Conservation (phyloP, 2,329 filamentous ascomycete genomes). For the Periconia sp. region DNA sequence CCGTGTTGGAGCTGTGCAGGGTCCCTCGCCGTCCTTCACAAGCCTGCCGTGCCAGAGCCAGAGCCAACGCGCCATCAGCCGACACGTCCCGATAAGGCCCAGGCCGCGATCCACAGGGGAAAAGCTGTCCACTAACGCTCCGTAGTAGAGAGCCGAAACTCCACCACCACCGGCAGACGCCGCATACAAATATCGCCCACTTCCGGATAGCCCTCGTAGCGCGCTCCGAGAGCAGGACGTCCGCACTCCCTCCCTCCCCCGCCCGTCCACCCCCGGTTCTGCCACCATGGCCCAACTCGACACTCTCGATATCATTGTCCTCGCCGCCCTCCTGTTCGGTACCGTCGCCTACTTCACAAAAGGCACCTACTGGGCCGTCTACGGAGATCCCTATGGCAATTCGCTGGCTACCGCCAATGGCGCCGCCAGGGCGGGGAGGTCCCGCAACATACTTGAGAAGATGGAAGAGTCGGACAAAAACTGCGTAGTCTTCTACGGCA, state of each 20-base stretch:
- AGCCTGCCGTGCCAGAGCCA: too few relatives aligned
- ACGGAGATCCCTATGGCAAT: conserved; percentile 85
- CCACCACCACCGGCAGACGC: conserved; percentile 17
- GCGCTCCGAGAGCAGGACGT: too few relatives aligned
- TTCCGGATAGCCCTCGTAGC: neutral
- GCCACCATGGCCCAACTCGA: conserved; percentile 92
- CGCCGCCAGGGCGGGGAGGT: conserved; percentile 78
- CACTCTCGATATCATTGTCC: conserved; percentile 91
- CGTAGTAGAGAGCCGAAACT: conserved; percentile 20
- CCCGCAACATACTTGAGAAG: conserved; percentile 91
- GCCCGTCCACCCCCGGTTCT: conserved; percentile 13
- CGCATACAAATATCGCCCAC: conserved; percentile 22
- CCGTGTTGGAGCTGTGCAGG: neutral
- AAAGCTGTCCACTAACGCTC: conserved; percentile 21
- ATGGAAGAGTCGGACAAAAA: conserved; percentile 96
- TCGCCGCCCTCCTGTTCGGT: conserved; percentile 81
- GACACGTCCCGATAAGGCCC: conserved; percentile 15
- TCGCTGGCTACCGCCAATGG: conserved; percentile 71
- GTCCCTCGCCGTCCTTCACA: conserved; percentile 1
- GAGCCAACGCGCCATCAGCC: conserved; percentile 11
- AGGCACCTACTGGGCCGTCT: conserved; percentile 88
- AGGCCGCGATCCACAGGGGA: conserved; percentile 11
- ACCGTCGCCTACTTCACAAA: conserved; percentile 98
- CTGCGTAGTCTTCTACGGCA: conserved; percentile 97
- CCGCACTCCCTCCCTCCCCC: conserved; percentile 11